Evolutionary conservation across 1,284 basidiomycete species (phyloP).

Genomic region (Pisolithus thermaeus): DNA sequence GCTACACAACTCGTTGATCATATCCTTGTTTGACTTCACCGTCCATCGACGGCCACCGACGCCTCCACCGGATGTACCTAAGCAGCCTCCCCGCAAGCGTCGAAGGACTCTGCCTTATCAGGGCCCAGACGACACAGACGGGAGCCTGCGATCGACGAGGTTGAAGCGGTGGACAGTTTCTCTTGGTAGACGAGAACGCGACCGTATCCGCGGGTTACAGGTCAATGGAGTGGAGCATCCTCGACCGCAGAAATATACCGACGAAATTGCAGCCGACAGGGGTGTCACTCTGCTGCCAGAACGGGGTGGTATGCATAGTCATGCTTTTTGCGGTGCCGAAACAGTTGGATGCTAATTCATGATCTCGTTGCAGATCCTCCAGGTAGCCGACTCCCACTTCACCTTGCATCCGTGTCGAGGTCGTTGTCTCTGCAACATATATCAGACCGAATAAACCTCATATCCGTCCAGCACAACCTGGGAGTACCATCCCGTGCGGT

Average conservation of each 20-base stretch:
- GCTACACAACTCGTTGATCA: constrained; percentile 75
- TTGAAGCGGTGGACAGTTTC: constrained; percentile 73
- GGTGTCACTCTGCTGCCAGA: constrained; percentile 59
- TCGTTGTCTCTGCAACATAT: constrained; percentile 73
- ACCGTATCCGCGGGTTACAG: constrained; percentile 54
- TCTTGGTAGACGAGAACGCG: constrained; percentile 66
- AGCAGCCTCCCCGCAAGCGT: constrained; percentile 67
- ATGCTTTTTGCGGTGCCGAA: not conserved
- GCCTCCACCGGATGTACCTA: constrained; percentile 53
- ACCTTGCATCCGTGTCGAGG: constrained; percentile 62
- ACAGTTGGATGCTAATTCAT: not conserved
- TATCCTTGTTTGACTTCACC: constrained; percentile 74
- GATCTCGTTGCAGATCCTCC: constrained; percentile 47
- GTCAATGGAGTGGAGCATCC: constrained; percentile 33
- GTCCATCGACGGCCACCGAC: constrained; percentile 60
- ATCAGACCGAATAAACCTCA: constrained; percentile 70
- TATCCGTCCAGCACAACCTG: constrained; percentile 71
- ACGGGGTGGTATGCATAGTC: constrained; percentile 46
- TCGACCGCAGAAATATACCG: constrained; percentile 41
- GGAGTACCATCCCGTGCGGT: constrained; percentile 55
- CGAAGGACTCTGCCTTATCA: constrained; percentile 65
- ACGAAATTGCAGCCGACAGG: constrained; percentile 68
- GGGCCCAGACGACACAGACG: constrained; percentile 48
- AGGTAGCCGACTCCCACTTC: constrained; percentile 63
- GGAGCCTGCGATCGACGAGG: constrained; percentile 53